Evolutionary conservation across 441 rosid genomes (phyloP), one percentile per base, ranked within the genome.

Genomic region (Gossypium davidsonii): DNA sequence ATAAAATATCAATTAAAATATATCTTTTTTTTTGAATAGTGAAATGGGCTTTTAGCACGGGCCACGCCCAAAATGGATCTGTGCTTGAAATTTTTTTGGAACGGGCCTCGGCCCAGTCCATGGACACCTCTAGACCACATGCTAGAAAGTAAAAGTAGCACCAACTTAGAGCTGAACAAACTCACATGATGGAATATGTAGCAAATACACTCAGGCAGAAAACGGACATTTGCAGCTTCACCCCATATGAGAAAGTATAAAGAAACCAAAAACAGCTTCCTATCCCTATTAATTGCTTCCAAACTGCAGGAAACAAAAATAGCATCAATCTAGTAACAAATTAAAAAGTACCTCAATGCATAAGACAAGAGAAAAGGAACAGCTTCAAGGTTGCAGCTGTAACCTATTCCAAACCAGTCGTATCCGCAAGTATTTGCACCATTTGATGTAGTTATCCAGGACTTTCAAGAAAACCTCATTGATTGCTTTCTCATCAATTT

Each of bases 171-270:
- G 70, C 37, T 15, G 49, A 44, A 56, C 64, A 78, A 68, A 71
- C 98, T 93, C 90, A 96, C 99, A 77, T 86, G 78, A 82, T 96
- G 99, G 85, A 96, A 96, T 74, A 96, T 88, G 78, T 96, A 96
- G 89, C 99, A 96, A 79, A 96, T 82, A 83, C 98, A 92, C 79
- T 96, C 99, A 1, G 99, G 99, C 80, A 96, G 98, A 84, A 93
- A 96, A 74, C 99, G 97, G 81, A 92, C 89, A 84, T 96, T 96
- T 79, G 98, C 99, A 81, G 98, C 98, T 87, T 96, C 99, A 46
- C 99, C 99, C 99, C 99, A 96, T 77, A 96, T 86, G 37, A 92
- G 92, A 79, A 90, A 93, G 85, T 96, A 96, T 60, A 96, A 83
- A 42, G 99, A 94, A 79, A 96, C 90, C 76, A 96, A 84, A 78